These are phyloP conservation scores for Penicillium sp. DNA, from an alignment of 2,329 filamentous ascomycete species.

Conservation along the genomic window DNA sequence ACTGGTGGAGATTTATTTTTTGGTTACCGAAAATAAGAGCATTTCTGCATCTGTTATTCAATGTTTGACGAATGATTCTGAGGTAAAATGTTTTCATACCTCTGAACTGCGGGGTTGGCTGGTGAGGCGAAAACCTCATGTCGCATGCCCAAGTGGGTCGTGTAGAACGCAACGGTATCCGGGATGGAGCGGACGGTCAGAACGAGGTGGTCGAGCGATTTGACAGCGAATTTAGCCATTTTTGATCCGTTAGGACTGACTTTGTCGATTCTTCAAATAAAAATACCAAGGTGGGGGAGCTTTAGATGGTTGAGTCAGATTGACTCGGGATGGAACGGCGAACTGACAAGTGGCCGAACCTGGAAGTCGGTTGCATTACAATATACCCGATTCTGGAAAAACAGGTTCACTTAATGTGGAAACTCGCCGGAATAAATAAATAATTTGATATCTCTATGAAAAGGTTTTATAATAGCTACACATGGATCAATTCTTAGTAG, in stretches of 20 bases:
- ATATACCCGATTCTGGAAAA: not conserved
- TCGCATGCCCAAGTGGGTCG: slow-evolving; percentile 58
- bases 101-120: slow-evolving; percentile 31
- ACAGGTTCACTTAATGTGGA: not conserved
- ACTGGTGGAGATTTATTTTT: slow-evolving; percentile 64
- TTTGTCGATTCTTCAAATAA: not conserved
- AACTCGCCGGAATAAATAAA: too few relatives aligned
- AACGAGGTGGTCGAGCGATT: slow-evolving; percentile 61
- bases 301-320: not conserved
- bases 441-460: not conserved
- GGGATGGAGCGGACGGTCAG: slow-evolving; percentile 57
- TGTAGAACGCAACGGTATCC: slow-evolving; percentile 57
- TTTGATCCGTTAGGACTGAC: not conserved
- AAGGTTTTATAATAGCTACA: not conserved
- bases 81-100: slow-evolving; percentile 5
- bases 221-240: slow-evolving; percentile 30
- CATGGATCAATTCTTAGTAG: not conserved
- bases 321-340: not conserved
- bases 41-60: slow-evolving; percentile 41
- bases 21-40: slow-evolving; percentile 59
- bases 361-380: not conserved
- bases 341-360: not conserved
- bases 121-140: slow-evolving; percentile 53
- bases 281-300: not conserved
- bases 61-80: not conserved